These are phyloP conservation scores for Cladosporium sp. DNA, from an alignment of 2,329 filamentous ascomycete genomes.

Conservation along the genomic window DNA sequence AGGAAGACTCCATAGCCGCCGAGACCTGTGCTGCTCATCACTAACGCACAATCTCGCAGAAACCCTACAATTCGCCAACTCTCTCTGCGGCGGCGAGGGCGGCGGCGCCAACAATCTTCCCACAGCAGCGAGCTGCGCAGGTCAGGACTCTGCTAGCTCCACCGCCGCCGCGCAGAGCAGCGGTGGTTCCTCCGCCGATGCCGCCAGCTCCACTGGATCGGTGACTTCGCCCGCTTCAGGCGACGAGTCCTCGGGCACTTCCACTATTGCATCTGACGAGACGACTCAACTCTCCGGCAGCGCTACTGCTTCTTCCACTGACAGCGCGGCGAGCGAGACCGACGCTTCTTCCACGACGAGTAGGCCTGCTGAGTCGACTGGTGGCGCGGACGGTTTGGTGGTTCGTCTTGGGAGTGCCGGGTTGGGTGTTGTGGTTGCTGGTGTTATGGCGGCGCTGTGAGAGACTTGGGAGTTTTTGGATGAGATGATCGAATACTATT, in stretches of 20 bases:
- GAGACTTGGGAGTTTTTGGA: not conserved
- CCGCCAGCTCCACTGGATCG: not conserved
- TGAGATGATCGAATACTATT: no score
- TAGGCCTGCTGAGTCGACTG: slow-evolving; percentile 2
- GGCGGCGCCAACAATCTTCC: slow-evolving; percentile 33
- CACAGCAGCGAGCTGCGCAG: not conserved
- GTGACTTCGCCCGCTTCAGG: not conserved
- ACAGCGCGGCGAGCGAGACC: slow-evolving; percentile 1
- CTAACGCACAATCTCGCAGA: slow-evolving; percentile 30
- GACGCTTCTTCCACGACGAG: not conserved
- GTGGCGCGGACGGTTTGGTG: slow-evolving; percentile 4
- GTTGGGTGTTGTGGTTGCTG: slow-evolving; percentile 21
- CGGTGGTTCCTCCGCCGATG: not conserved
- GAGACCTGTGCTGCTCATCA: no score
- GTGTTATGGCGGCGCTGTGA: not conserved
- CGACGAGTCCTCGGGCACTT: not conserved
- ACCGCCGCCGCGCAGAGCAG: slow-evolving; percentile 11
- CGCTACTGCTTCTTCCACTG: not conserved
- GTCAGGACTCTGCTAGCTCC: slow-evolving; percentile 15
- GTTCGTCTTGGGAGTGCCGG: slow-evolving; percentile 1
- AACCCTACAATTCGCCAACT: slow-evolving; percentile 38
- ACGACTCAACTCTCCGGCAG: not conserved
- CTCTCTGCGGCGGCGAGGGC: slow-evolving; percentile 36
- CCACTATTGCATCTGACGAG: slow-evolving; percentile 2
- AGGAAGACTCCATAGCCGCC: slow-evolving; percentile 18